These are phyloP conservation scores for Mortierella sp. DNA, from an alignment of 371 early-diverging fungal species.

Conservation along the genomic window DNA sequence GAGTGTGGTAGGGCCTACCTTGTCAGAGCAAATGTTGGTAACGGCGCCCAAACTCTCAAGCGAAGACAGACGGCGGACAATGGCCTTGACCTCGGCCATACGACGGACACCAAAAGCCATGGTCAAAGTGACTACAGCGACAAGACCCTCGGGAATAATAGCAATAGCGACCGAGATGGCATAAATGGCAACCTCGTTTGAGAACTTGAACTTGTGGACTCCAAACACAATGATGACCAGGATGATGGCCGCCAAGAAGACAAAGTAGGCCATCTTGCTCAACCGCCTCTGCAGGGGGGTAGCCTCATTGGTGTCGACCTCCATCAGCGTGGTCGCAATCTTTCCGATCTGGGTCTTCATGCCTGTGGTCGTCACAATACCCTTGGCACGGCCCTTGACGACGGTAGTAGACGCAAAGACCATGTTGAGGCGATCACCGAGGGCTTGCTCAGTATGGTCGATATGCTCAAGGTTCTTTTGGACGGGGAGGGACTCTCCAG, in stretches of 20 bases:
- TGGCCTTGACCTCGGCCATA: constrained; percentile 89
- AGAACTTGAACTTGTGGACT: constrained; percentile 68
- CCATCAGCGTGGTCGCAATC: constrained; percentile 87
- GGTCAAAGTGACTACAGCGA: constrained; percentile 90
- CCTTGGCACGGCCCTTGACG: constrained; percentile 77
- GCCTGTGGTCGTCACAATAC: constrained; percentile 87
- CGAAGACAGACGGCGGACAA: constrained; percentile 89
- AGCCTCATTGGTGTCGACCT: constrained; percentile 69
- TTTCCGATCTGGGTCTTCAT: constrained; percentile 91
- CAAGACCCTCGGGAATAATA: constrained; percentile 96
- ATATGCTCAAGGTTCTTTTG: constrained; percentile 66
- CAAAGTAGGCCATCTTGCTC: constrained; percentile 78
- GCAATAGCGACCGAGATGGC: constrained; percentile 91
- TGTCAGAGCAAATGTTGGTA: constrained; percentile 94
- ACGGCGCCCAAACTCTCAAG: constrained; percentile 95
- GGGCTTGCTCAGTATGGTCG: constrained; percentile 58
- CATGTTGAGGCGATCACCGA: constrained; percentile 82
- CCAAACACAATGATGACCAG: constrained; percentile 80
- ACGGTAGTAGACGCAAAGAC: constrained; percentile 82
- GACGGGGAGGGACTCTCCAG: constrained; percentile 88
- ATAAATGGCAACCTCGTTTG: constrained; percentile 73
- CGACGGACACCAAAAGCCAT: constrained; percentile 92
- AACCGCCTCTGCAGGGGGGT: constrained; percentile 85
- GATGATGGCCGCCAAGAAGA: constrained; percentile 77
- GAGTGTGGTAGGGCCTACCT: constrained; percentile 43